Evolutionary conservation across 2,329 filamentous ascomycete genomes (phyloP).

Genomic region (Achaetomium macrosporum): DNA sequence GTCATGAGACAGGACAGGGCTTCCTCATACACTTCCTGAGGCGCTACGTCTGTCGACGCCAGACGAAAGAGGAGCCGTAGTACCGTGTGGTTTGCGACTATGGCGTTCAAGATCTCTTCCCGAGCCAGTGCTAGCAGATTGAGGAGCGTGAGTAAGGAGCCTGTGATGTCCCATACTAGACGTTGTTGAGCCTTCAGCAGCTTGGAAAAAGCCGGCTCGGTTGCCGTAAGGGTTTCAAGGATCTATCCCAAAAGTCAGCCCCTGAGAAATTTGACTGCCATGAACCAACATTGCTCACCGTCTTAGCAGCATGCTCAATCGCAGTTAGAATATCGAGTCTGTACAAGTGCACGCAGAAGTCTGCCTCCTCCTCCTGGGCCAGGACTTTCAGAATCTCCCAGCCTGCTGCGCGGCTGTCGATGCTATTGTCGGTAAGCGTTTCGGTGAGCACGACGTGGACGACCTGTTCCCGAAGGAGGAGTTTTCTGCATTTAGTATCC

Average conservation of each 20-base stretch:
- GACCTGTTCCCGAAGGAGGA: constrained; percentile 61
- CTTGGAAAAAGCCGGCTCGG: constrained; percentile 40
- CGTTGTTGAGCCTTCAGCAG: constrained; percentile 48
- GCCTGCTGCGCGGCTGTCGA: constrained; percentile 60
- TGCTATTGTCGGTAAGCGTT: constrained; percentile 56
- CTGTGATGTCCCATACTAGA: constrained; percentile 48
- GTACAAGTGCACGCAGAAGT: constrained; percentile 62
- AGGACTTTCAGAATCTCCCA: constrained; percentile 61
- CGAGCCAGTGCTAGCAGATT: constrained; percentile 52
- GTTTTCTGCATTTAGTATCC: constrained; percentile 56
- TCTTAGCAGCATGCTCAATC: constrained; percentile 49
- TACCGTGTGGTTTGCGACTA: constrained; percentile 45
- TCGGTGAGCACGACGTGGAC: constrained; percentile 58
- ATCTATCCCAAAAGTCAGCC: constrained; percentile 30
- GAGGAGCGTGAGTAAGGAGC: constrained; percentile 48
- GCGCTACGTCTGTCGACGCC: constrained; percentile 35
- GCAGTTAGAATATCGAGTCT: constrained; percentile 56
- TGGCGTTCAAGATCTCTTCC: constrained; percentile 53
- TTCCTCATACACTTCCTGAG: constrained; percentile 41
- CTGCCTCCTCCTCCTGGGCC: constrained; percentile 57
- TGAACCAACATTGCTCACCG: constrained; percentile 35
- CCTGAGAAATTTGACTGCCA: not conserved
- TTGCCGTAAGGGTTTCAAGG: constrained; percentile 36
- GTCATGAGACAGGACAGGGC: constrained; percentile 50
- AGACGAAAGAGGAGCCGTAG: constrained; percentile 51